Evolutionary conservation across 177 flowering plant species (phyloP).

Genomic region (Vitis hybrid): DNA sequence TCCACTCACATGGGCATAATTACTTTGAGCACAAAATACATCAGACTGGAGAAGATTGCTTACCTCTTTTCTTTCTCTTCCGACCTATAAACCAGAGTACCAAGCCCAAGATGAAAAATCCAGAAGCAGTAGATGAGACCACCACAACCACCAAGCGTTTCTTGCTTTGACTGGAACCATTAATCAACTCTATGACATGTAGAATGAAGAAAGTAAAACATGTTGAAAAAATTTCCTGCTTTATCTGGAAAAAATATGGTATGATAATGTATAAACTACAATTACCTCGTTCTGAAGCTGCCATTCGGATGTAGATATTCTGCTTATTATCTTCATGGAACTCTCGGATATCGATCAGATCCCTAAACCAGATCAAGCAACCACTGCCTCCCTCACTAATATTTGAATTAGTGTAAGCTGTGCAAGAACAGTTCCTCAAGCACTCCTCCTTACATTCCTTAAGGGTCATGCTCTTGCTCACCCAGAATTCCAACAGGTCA

Average conservation of each 20-base stretch:
- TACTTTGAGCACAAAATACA: too few relatives aligned
- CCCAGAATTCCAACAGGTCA: conserved; percentile 18
- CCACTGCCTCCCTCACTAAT: conserved; percentile 21
- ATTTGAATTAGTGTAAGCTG: conserved; percentile 17
- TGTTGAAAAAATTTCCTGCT: background rate
- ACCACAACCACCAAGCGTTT: too few relatives aligned
- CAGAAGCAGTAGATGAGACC: too few relatives aligned
- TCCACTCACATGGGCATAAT: too few relatives aligned
- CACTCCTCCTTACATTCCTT: conserved; percentile 21
- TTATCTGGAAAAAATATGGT: too few relatives aligned
- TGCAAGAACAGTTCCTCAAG: conserved; percentile 25
- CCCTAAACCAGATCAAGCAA: conserved; percentile 24
- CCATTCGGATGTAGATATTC: conserved; percentile 16
- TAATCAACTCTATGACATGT: too few relatives aligned
- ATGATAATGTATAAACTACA: background rate
- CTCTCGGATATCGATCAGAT: conserved; percentile 20
- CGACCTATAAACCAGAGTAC: too few relatives aligned
- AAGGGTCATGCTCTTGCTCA: conserved; percentile 15
- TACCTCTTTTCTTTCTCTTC: too few relatives aligned
- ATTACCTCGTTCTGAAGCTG: conserved; percentile 24
- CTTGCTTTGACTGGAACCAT: too few relatives aligned
- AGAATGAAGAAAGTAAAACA: background rate
- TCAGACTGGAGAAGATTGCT: too few relatives aligned
- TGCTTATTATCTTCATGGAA: conserved; percentile 8
- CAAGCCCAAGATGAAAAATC: too few relatives aligned